Percentiles rank a stretch among this genome's conserved stretches.
These are phyloP conservation scores for Sporothrix mexicana DNA, from an alignment of 2,329 filamentous ascomycete genomes.

Conservation along the genomic window DNA sequence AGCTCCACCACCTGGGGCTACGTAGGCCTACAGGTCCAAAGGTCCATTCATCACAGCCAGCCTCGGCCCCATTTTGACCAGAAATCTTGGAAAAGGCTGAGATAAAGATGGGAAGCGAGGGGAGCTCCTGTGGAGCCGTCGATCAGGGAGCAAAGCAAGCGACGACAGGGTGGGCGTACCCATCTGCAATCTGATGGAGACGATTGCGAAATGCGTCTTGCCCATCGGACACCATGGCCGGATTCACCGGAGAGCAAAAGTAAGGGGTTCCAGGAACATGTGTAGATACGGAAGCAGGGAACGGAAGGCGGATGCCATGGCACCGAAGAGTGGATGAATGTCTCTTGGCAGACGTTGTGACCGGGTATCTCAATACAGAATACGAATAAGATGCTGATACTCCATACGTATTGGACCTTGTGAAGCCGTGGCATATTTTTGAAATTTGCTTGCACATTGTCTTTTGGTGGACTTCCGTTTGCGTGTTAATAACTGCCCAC, in stretches of 20 bases:
- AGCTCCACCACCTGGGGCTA: neutral
- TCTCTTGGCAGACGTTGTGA: conserved; percentile 11
- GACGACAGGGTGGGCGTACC: too few species aligned
- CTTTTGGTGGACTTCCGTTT: neutral
- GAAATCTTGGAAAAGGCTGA: conserved; percentile 20
- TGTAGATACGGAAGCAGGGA: conserved; percentile 8
- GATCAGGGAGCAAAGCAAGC: conserved; percentile 8
- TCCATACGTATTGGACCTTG: neutral
- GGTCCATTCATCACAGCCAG: conserved; percentile 4
- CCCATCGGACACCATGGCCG: neutral
- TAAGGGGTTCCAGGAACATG: neutral
- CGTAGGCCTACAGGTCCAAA: too few species aligned
- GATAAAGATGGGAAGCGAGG: neutral
- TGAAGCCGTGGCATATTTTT: neutral
- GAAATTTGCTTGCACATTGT: neutral
- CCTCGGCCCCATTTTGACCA: neutral
- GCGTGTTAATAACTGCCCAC: neutral
- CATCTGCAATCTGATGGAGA: neutral
- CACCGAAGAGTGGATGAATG: neutral
- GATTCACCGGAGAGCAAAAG: conserved; percentile 4
- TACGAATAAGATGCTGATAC: neutral
- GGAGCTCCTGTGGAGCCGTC: conserved; percentile 23
- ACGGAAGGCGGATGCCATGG: conserved; percentile 2
- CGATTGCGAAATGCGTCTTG: conserved; percentile 4
- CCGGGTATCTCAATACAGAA: neutral